These are phyloP conservation scores for Dothideomycetidae sp. DNA, from an alignment of 2,329 filamentous ascomycete genomes.

Conservation along the genomic window DNA sequence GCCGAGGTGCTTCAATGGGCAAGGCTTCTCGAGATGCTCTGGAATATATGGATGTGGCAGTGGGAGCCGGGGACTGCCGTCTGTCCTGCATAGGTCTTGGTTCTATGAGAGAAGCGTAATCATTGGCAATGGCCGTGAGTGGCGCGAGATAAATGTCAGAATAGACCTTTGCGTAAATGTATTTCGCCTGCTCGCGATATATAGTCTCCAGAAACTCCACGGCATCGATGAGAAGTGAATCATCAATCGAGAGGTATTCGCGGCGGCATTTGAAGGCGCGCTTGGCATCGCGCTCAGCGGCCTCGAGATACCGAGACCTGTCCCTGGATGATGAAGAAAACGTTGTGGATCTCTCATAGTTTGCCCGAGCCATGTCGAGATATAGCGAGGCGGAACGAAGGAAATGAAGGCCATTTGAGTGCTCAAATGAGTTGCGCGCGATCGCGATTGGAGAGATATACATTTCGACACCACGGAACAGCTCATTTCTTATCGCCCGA, in stretches of 20 bases:
- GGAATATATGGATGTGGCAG: too few relatives aligned
- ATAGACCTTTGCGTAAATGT: conserved; percentile 1
- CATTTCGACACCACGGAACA: not conserved
- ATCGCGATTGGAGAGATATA: not conserved
- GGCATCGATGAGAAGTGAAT: not conserved
- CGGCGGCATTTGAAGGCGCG: conserved; percentile 6
- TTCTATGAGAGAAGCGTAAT: too few relatives aligned
- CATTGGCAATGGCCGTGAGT: too few relatives aligned
- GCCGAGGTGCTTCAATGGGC: too few relatives aligned
- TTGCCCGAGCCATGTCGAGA: not conserved
- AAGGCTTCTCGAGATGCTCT: too few relatives aligned
- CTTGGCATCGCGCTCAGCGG: conserved; percentile 6
- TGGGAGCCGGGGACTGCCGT: too few relatives aligned
- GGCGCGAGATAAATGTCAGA: conserved; percentile 2
- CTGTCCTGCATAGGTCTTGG: too few relatives aligned
- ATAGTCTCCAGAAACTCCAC: conserved; percentile 7
- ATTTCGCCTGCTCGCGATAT: conserved; percentile 4
- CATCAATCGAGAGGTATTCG: not conserved
- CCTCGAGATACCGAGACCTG: conserved; percentile 4
- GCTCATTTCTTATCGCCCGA: conserved; percentile 1
- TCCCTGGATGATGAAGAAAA: too few relatives aligned
- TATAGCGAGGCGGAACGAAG: conserved; percentile 3
- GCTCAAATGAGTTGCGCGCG: not conserved
- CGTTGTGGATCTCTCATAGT: too few relatives aligned
- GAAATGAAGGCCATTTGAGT: too few relatives aligned